A percentile compares a stretch with the other conserved stretches of the same genome.
These are phyloP conservation scores for Malus hybrid DNA, from an alignment of 331 rosid genomes.

Conservation along the genomic window DNA sequence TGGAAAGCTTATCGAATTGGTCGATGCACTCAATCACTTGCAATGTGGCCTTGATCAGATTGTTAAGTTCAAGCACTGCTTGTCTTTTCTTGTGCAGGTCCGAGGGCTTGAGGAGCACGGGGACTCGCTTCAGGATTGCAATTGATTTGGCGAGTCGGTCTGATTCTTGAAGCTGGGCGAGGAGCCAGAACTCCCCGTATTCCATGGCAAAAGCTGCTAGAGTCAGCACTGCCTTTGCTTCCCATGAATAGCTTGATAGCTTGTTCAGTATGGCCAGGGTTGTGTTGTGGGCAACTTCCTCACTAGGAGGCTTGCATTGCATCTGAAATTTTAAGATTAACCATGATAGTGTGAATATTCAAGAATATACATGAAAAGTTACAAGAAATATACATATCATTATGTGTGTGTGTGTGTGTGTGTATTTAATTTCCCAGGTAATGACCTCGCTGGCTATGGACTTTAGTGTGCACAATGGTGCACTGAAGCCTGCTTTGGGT, in stretches of 20 bases:
- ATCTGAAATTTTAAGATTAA: constrained; percentile 3
- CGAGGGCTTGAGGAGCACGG: background rate
- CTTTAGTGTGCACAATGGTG: constrained; percentile 26
- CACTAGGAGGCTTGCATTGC: constrained; percentile 17
- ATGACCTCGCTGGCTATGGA: constrained; percentile 19
- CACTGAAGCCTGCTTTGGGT: constrained; percentile 16
- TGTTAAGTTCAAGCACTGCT: constrained; percentile 12
- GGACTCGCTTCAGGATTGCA: constrained; percentile 7
- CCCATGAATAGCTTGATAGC: constrained; percentile 28
- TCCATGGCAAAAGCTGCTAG: constrained; percentile 38
- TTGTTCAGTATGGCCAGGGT: constrained; percentile 22
- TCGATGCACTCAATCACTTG: constrained; percentile 14
- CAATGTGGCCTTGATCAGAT: constrained; percentile 18
- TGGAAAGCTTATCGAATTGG: constrained; percentile 11
- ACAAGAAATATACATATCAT: background rate
- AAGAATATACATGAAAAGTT: background rate
- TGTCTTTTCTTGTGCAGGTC: constrained; percentile 10
- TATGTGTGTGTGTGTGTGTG: too few relatives aligned
- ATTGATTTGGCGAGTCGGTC: constrained; percentile 14
- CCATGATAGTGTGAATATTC: background rate
- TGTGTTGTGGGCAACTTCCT: constrained; percentile 19
- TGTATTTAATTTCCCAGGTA: too few relatives aligned
- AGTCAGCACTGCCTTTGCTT: constrained; percentile 33
- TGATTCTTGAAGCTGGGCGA: constrained; percentile 4
- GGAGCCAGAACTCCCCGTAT: constrained; percentile 29